Evolutionary conservation across 768 basidiomycete genomes (phyloP).

Genomic region (Mycena chlorophos): DNA sequence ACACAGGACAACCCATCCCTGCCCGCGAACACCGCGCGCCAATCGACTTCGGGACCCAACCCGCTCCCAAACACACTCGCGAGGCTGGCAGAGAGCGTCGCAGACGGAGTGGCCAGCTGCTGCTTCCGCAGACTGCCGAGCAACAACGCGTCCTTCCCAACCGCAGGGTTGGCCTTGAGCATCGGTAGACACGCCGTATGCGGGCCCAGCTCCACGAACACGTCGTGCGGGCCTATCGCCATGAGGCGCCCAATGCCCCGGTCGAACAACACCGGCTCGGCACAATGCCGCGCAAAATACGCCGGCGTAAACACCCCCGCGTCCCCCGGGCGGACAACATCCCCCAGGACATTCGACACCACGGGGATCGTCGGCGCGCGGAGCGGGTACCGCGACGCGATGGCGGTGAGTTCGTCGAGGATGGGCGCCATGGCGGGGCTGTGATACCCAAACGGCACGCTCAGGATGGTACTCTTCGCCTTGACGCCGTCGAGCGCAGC

Average conservation of each 20-base stretch:
- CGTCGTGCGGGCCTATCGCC: conserved; percentile 31
- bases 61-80: conserved; percentile 47
- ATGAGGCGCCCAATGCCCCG: conserved; percentile 48
- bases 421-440: conserved; percentile 63
- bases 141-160: conserved; percentile 36
- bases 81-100: conserved; percentile 46
- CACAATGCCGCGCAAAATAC: conserved; percentile 63
- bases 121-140: conserved; percentile 53
- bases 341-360: conserved; percentile 61
- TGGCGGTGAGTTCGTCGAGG: conserved; percentile 44
- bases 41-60: conserved; percentile 39
- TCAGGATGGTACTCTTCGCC: conserved; percentile 45
- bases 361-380: conserved; percentile 56
- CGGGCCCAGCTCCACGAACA: conserved; percentile 71
- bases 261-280: conserved; percentile 56
- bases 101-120: conserved; percentile 37
- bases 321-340: conserved; percentile 55
- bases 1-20: conserved; percentile 41
- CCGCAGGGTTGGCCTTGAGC: conserved; percentile 43
- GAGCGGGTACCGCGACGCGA: conserved; percentile 40
- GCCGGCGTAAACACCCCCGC: conserved; percentile 43
- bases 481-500: conserved; percentile 36
- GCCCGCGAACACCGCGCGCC: conserved; percentile 56
- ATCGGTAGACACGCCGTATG: conserved; percentile 59
- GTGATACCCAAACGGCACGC: conserved; percentile 66